Evolutionary conservation across 2,329 filamentous ascomycete genomes (phyloP).

Genomic region (Pezicula neosporulosa): DNA sequence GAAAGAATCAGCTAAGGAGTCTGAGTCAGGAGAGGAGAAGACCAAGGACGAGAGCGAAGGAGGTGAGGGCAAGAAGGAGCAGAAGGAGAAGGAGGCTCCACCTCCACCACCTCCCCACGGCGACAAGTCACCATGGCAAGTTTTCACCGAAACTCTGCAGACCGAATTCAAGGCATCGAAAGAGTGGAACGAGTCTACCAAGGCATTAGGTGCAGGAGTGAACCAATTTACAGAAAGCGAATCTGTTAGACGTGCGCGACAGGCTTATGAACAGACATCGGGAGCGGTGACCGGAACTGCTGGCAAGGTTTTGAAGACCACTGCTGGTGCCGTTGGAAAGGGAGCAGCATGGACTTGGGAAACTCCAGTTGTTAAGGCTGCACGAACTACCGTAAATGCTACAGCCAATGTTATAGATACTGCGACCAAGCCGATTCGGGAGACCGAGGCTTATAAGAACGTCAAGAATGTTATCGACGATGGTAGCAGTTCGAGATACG

Average conservation of each 20-base stretch:
- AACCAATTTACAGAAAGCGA: slow-evolving; percentile 94
- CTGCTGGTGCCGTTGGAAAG: slow-evolving; percentile 83
- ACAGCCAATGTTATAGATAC: slow-evolving; percentile 89
- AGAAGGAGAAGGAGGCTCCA: slow-evolving; percentile 36
- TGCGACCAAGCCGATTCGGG: slow-evolving; percentile 87
- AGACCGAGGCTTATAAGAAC: slow-evolving; percentile 92
- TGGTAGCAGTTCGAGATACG: slow-evolving; percentile 91
- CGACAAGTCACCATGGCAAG: slow-evolving; percentile 97
- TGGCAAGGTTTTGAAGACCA: slow-evolving; percentile 76
- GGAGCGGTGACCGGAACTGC: slow-evolving; percentile 78
- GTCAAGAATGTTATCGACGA: slow-evolving; percentile 97
- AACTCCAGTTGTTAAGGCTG: slow-evolving; percentile 85
- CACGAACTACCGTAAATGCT: slow-evolving; percentile 79
- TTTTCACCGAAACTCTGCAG: slow-evolving; percentile 95
- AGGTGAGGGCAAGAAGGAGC: slow-evolving; percentile 19
- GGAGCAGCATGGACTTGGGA: slow-evolving; percentile 97
- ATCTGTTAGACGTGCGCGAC: slow-evolving; percentile 77
- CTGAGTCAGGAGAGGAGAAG: slow-evolving; percentile 14
- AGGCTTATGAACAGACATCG: slow-evolving; percentile 83
- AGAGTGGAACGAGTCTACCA: slow-evolving; percentile 98
- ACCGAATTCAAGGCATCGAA: slow-evolving; percentile 94
- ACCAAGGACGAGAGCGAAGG: background rate
- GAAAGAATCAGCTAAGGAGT: slow-evolving; percentile 16
- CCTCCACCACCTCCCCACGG: slow-evolving; percentile 94
- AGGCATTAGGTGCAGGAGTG: slow-evolving; percentile 83